These are phyloP conservation scores for Cutaneotrichosporon sp. DNA, from an alignment of 1,284 basidiomycete genomes.

Conservation along the genomic window DNA sequence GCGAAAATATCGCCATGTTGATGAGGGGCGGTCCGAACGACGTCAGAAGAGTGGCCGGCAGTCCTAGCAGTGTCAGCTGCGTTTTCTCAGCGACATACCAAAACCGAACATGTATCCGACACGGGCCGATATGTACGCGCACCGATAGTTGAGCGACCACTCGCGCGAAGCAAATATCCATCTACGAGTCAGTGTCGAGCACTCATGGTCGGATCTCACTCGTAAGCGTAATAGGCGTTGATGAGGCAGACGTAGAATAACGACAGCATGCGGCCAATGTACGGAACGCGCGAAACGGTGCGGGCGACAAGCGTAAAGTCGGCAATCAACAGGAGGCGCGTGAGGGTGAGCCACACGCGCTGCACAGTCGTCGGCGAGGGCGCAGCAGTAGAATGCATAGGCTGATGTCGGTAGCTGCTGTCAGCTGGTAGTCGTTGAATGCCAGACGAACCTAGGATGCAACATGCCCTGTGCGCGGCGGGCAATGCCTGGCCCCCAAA, in stretches of 20 bases:
- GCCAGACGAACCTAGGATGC: slow-evolving; percentile 36
- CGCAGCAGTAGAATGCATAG: slow-evolving; percentile 12
- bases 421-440: background rate
- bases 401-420: slow-evolving; percentile 39
- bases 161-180: slow-evolving; percentile 38
- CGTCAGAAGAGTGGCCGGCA: slow-evolving; percentile 39
- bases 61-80: slow-evolving; percentile 23
- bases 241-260: slow-evolving; percentile 44
- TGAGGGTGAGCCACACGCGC: slow-evolving; percentile 28
- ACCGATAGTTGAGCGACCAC: slow-evolving; percentile 37
- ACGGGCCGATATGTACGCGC: slow-evolving; percentile 38
- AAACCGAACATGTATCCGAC: slow-evolving; percentile 46
- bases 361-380: slow-evolving; percentile 6
- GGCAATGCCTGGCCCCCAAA: slow-evolving; percentile 44
- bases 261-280: slow-evolving; percentile 30
- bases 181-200: slow-evolving; percentile 18
- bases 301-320: slow-evolving; percentile 46
- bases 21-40: slow-evolving; percentile 45
- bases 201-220: slow-evolving; percentile 29
- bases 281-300: slow-evolving; percentile 37
- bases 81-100: slow-evolving; percentile 23
- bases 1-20: slow-evolving; percentile 46
- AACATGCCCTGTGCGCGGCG: slow-evolving; percentile 38
- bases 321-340: slow-evolving; percentile 41
- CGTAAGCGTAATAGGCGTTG: slow-evolving; percentile 47